Base-by-base conservation (phyloP, 2,329 filamentous ascomycete species). In the Penicillium sp. region DNA sequence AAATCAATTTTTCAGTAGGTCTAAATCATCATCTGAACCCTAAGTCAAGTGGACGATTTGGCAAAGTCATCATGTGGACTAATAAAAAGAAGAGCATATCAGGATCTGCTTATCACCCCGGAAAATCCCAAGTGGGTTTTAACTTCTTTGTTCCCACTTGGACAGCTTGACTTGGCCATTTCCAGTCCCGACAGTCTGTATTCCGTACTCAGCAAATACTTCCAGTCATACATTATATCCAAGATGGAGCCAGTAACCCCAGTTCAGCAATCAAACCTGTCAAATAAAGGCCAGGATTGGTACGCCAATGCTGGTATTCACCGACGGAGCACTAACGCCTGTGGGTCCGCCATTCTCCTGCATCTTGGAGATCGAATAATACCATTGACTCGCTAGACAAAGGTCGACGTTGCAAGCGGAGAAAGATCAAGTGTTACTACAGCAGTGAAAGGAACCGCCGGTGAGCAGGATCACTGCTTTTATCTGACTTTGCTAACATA, bases 371-470 rank as follows among this genome's bases (percentile, higher is more conserved):
- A 4, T 29, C 6, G 27, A 29, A 29, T 13, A 29, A n/a, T 11
- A 16, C 31, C 8, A 10, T 22, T 16, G 35, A 45, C 38, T 28
- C 4, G 32, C 22, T 32, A 13, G 13, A 29, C 13, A n/a, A 38
- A 51, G 49, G 49, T 40, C 49, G 37, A 20, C 41, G 45, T 16
- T 51, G 49, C 37, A 51, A 51, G 26, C 44, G 44, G 28, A 44
- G 49, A 22, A 51, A 51, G 27, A 51, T 51, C 1, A 51, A 51
- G 26, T 51, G 49, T n/a, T 23, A 40, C 36, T 51, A 51, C 14
- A 47, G 31, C 4, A 51, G 26, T 20, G 44, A 45, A 14, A 42
- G 39, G n/a, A 42, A 14, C 14, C 31, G 38, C 11, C 10, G 16
- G 46, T 48, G 29, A 18, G 27, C 10, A 32, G 10, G 11, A 4